Evolutionary conservation across 345 rosid species (phyloP).

Genomic region (Eucalyptus brandiana): DNA sequence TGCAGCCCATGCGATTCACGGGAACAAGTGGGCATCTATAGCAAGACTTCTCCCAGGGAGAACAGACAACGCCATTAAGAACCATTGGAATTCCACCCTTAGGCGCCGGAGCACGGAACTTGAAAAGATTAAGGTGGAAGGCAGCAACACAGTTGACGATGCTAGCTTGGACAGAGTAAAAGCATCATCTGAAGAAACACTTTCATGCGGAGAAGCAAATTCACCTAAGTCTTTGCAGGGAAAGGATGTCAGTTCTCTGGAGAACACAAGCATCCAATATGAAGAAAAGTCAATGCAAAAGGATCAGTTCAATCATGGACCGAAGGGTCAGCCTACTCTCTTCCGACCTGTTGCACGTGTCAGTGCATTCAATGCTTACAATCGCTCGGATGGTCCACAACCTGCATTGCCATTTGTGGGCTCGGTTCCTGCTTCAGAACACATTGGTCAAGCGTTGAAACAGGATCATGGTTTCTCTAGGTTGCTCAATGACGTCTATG

Average conservation of each 20-base stretch:
- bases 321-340: conserved; percentile 37
- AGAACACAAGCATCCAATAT: conserved; percentile 24
- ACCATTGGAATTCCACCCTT: conserved; percentile 85
- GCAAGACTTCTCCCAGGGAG: conserved; percentile 77
- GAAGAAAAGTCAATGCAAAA: conserved; percentile 12
- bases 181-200: conserved; percentile 70
- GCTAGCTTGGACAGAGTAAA: conserved; percentile 25
- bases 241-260: conserved; percentile 37
- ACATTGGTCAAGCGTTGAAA: conserved; percentile 25
- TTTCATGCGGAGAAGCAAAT: conserved; percentile 54
- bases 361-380: conserved; percentile 42
- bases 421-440: conserved; percentile 2
- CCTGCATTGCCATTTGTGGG: conserved; percentile 15
- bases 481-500: conserved; percentile 41
- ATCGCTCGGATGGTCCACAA: conserved; percentile 19
- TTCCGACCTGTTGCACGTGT: conserved; percentile 60
- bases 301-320: conserved; percentile 14
- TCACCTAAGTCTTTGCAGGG: conserved; percentile 38
- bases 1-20: conserved; percentile 56
- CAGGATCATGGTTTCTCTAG: conserved; percentile 38
- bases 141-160: conserved; percentile 6
- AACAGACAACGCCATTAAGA: conserved; percentile 86
- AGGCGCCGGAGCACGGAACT: conserved; percentile 37
- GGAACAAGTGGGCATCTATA: conserved; percentile 84
- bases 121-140: conserved; percentile 12